Evolutionary conservation across 164 flowering plant genomes (phyloP), one percentile per base, ranked within the genome.

Genomic region (Magnolia changhungtana): DNA sequence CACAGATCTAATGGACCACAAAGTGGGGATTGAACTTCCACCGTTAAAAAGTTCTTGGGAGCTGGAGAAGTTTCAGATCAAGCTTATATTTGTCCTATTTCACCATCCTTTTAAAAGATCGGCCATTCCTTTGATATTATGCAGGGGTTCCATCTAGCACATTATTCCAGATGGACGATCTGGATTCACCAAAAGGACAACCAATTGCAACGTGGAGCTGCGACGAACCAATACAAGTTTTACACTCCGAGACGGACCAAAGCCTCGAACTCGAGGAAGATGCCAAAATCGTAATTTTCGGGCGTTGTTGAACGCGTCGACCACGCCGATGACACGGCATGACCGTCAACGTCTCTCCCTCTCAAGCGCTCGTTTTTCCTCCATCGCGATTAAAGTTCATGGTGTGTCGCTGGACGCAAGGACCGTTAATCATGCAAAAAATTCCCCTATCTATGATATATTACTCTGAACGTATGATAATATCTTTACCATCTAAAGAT

Each of bases 321-420:
- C 21, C 63, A 50, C 79, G 72, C 29, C 19, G 14, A 78, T 58
- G 81, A 81, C 83, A 81, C 81, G 83, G 79, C 77, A 76, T 76
- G 79, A 81, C 83, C 81, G 81, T 78, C 81, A 73, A 76, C 69
- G 58, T 72, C 70, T 7, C 19, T 14, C 50, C 6, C 21, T 14
- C 24, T 23, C 19, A 37, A 37, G 45, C 6, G 45, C 45, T 37
- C 45, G 6, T 37, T 5, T 37, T 37, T 3, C 45, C 6, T 37
- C 45, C 45, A 37, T 37, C 45, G 45, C 45, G 45, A 37, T 4
- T 37, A 7, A 37, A 5, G 45, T 37, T 5, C 45, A 37, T 7
- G 45, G 45, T 37, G 45, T 37, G 45, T 37, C 45, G 45, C 45
- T 37, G 7, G 45, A 37, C 2, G 2, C 20, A 4, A 37, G 45